These are phyloP conservation scores for Fusarium anguioides DNA, from an alignment of 2,329 filamentous ascomycete genomes.

Conservation along the genomic window DNA sequence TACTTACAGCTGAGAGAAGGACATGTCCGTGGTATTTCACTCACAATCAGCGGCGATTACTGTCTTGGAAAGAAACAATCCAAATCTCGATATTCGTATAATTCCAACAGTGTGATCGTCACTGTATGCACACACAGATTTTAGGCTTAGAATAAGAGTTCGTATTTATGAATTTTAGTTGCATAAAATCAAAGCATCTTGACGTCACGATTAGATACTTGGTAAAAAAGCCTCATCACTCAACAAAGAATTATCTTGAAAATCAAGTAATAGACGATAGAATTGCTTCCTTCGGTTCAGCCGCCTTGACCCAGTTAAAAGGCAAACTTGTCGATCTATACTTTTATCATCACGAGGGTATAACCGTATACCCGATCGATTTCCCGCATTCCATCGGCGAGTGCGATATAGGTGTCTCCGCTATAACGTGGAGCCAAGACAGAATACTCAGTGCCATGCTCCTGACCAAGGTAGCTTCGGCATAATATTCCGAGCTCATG, in stretches of 20 bases:
- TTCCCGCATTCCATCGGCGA: slow-evolving; percentile 10
- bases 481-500: slow-evolving; percentile 7
- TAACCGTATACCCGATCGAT: slow-evolving; percentile 15
- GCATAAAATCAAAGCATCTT: slow-evolving; percentile 7
- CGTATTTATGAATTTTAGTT: slow-evolving; percentile 20
- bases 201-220: slow-evolving; percentile 19
- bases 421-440: slow-evolving; percentile 10
- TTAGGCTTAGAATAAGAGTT: slow-evolving; percentile 10
- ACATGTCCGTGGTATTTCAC: no score
- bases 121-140: neutral
- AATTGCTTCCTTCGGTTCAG: no score
- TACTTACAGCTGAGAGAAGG: neutral
- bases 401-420: slow-evolving; percentile 4
- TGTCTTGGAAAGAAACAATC: neutral
- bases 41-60: no score
- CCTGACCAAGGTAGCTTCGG: slow-evolving; percentile 5
- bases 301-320: no score
- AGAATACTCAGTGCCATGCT: no score
- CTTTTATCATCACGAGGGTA: slow-evolving; percentile 14
- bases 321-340: neutral
- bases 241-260: neutral
- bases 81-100: neutral
- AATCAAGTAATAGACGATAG: no score
- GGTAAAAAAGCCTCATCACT: slow-evolving; percentile 16
- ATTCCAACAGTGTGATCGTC: neutral